A percentile compares a stretch with the other conserved stretches of the same genome.
Conservation (phyloP, 495 filamentous ascomycete species). For the Aspergillus cristatus region DNA sequence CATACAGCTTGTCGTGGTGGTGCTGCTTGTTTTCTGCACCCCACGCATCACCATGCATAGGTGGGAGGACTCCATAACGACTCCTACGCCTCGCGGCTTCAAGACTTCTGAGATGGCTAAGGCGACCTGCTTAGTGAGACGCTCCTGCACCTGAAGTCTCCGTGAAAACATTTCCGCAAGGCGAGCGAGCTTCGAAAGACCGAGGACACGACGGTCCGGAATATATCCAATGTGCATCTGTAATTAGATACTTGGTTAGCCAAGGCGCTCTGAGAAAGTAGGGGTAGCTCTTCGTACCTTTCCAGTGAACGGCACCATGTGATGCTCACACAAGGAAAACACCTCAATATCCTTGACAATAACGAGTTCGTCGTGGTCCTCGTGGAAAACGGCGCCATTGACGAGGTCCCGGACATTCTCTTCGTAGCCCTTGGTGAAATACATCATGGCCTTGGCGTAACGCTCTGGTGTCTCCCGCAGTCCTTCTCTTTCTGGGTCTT, state of each 20-base stretch:
- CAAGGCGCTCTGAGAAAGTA: too few species aligned
- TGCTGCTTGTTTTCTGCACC: constrained; percentile 79
- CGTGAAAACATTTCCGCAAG: constrained; percentile 97
- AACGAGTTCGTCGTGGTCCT: constrained; percentile 93
- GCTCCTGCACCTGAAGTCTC: constrained; percentile 88
- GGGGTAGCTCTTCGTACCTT: constrained; percentile 51
- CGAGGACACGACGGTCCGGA: constrained; percentile 74
- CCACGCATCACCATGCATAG: constrained; percentile 99
- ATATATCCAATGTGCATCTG: constrained; percentile 99
- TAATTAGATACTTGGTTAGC: constrained; percentile 3
- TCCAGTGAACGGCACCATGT: constrained; percentile 91
- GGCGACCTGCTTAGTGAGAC: constrained; percentile 91
- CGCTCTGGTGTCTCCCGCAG: constrained; percentile 77
- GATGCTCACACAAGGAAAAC: constrained; percentile 93
- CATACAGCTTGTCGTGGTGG: constrained; percentile 92
- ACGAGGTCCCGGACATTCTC: constrained; percentile 90
- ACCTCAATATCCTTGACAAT: constrained; percentile 98
- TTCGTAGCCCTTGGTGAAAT: constrained; percentile 98
- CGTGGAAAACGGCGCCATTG: constrained; percentile 91
- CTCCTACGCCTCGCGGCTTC: constrained; percentile 81
- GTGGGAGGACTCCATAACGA: constrained; percentile 95
- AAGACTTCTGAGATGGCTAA: constrained; percentile 87
- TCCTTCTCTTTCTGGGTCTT: constrained; percentile 89
- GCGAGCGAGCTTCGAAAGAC: constrained; percentile 88
- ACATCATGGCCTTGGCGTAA: constrained; percentile 95